A percentile compares a stretch with the other conserved stretches of the same genome.
phyloP scores from a whole-genome alignment of 371 early-diverging fungal species.

The Actinomortierella wolfii region DNA sequence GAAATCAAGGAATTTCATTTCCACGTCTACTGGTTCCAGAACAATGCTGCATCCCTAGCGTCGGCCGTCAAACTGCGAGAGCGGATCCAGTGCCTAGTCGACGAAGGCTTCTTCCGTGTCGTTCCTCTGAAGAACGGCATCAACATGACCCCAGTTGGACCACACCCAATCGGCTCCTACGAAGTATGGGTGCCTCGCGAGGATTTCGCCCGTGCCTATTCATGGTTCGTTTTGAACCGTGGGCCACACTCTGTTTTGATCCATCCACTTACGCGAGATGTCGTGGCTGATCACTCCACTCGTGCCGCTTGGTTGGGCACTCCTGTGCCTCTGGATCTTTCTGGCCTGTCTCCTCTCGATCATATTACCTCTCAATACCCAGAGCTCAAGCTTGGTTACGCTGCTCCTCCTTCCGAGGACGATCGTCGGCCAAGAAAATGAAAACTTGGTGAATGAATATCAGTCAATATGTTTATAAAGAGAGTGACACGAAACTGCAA shows the following conservation, averaged over 20 bases:
- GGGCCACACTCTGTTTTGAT: conserved; percentile 50
- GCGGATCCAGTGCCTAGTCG: conserved; percentile 47
- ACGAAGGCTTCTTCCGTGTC: conserved; percentile 53
- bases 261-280: conserved; percentile 56
- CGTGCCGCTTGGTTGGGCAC: conserved; percentile 58
- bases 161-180: conserved; percentile 51
- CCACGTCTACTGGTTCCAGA: conserved; percentile 62
- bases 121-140: conserved; percentile 48
- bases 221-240: conserved; percentile 53
- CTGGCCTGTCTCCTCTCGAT: conserved; percentile 26
- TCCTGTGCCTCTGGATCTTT: conserved; percentile 51
- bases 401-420: too few species aligned
- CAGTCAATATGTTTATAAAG: too few species aligned
- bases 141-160: conserved; percentile 51
- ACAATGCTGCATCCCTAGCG: conserved; percentile 38
- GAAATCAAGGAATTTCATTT: conserved; percentile 66
- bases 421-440: too few species aligned
- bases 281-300: conserved; percentile 54
- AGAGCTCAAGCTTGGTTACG: neutral
- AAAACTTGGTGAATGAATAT: too few species aligned
- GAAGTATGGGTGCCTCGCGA: conserved; percentile 63
- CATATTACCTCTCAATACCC: too few species aligned
- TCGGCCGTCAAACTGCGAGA: conserved; percentile 50
- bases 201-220: conserved; percentile 53
- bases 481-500: too few species aligned